Conservation (phyloP, 306 rosid genomes). For the Vigna nakashimae region DNA sequence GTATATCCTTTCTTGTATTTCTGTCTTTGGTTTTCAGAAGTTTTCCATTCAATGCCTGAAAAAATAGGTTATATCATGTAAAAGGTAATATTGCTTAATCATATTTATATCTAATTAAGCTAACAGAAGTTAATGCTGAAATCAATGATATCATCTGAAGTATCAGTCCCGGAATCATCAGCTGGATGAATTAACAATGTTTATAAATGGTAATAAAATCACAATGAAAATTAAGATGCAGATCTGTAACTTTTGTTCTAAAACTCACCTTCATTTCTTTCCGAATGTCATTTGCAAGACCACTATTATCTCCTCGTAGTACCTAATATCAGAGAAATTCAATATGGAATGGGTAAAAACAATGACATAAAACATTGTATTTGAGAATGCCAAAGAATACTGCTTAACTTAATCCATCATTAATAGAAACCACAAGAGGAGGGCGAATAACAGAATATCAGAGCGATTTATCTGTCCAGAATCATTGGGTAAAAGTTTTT, state of each 20-base stretch:
- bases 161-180: conserved; percentile 27
- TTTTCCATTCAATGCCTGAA: conserved; percentile 92
- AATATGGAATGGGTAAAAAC: conserved; percentile 43
- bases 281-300: conserved; percentile 97
- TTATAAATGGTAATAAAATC: conserved; percentile 27
- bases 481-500: background rate
- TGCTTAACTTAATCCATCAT: conserved; percentile 8
- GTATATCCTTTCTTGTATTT: conserved; percentile 85
- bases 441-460: conserved; percentile 17
- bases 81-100: conserved; percentile 32
- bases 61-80: conserved; percentile 32
- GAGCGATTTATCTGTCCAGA: conserved; percentile 3
- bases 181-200: conserved; percentile 28
- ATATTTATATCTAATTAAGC: conserved; percentile 10
- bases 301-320: conserved; percentile 93
- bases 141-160: conserved; percentile 15
- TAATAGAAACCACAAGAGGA: background rate
- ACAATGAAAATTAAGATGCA: conserved; percentile 2
- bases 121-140: conserved; percentile 25
- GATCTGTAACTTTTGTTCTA: conserved; percentile 17
- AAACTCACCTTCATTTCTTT: conserved; percentile 95
- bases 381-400: conserved; percentile 32
- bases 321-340: conserved; percentile 64
- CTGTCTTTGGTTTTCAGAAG: conserved; percentile 88
- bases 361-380: conserved; percentile 19